phyloP scores from a whole-genome alignment of 1,139 yeast species.

The Pichia sp. region DNA sequence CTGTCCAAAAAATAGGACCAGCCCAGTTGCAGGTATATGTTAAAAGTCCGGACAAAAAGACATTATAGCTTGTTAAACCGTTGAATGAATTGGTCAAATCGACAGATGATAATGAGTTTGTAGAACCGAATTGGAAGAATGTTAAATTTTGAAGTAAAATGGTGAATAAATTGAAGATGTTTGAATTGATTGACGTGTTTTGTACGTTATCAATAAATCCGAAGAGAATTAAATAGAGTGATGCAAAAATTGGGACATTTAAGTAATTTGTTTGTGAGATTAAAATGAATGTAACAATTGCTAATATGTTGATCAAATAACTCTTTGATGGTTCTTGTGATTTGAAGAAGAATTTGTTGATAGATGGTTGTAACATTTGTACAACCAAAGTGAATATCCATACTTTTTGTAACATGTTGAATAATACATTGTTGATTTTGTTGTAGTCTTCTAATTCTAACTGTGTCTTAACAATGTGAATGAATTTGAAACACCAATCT shows the following conservation, averaged over 20 bases:
- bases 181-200: constrained; percentile 11
- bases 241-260: constrained; percentile 68
- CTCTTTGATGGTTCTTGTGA: background rate
- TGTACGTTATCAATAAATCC: constrained; percentile 20
- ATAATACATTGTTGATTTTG: constrained; percentile 23
- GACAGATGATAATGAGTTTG: constrained; percentile 88
- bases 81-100: constrained; percentile 92
- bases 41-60: constrained; percentile 70
- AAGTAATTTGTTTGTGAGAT: constrained; percentile 67
- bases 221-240: constrained; percentile 44
- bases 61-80: constrained; percentile 70
- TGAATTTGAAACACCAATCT: constrained; percentile 23
- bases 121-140: constrained; percentile 86
- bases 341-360: constrained; percentile 5
- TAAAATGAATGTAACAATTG: constrained; percentile 51
- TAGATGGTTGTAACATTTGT: constrained; percentile 21
- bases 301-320: constrained; percentile 40
- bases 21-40: constrained; percentile 84
- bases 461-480: constrained; percentile 15
- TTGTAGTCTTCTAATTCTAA: constrained; percentile 21
- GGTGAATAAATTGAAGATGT: constrained; percentile 25
- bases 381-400: constrained; percentile 22
- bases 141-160: constrained; percentile 63
- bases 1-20: constrained; percentile 82
- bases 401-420: constrained; percentile 23